These are phyloP conservation scores for Populus tomentosa DNA, from an alignment of 441 rosid species.

Conservation along the genomic window DNA sequence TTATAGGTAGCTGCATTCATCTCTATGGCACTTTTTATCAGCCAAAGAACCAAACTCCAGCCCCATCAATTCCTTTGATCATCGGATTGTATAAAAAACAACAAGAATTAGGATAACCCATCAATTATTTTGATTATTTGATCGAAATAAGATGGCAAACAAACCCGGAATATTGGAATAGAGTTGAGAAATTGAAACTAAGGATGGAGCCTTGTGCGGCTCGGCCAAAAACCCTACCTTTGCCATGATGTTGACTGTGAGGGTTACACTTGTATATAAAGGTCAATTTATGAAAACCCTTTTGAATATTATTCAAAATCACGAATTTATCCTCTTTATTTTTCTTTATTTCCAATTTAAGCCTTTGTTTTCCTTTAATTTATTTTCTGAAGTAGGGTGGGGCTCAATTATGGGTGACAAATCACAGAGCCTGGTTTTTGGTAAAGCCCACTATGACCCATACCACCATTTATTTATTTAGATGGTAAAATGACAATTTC, in stretches of 20 bases:
- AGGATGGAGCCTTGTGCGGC: not conserved
- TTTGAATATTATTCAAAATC: not conserved
- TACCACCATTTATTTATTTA: not conserved
- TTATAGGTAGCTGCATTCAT: conserved; percentile 72
- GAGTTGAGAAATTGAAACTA: not conserved
- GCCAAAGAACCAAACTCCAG: conserved; percentile 85
- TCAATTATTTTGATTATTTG: too few relatives aligned
- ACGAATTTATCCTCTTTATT: not conserved
- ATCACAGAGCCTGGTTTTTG: not conserved
- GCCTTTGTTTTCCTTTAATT: not conserved
- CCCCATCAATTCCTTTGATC: conserved; percentile 23
- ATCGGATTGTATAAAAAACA: too few relatives aligned
- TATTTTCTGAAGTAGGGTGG: not conserved
- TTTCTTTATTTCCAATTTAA: not conserved
- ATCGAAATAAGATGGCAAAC: too few relatives aligned
- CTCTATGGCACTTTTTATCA: conserved; percentile 44
- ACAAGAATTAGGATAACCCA: too few relatives aligned
- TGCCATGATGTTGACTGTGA: not conserved
- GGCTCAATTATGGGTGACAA: not conserved
- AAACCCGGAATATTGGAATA: not conserved
- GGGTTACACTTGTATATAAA: not conserved
- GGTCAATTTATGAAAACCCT: not conserved
- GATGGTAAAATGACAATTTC: not conserved
- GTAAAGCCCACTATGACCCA: not conserved
- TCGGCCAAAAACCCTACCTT: not conserved